Percentiles rank a stretch among this genome's conserved stretches.
phyloP scores from a whole-genome alignment of 1,139 yeast species.

The Debaryomycetaceae sp. region DNA sequence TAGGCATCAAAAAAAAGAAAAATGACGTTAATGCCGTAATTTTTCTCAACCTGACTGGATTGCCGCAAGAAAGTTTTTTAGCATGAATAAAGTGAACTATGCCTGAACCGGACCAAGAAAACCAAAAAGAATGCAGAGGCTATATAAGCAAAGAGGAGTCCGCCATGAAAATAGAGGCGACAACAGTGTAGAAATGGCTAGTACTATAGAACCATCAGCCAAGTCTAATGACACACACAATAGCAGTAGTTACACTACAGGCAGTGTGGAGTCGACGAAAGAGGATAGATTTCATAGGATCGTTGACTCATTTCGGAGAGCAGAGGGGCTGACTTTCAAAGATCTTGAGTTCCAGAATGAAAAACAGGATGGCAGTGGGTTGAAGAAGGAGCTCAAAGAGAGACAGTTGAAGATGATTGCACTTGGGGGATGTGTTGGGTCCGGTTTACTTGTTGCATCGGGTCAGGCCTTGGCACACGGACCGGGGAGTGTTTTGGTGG shows the following conservation, averaged over 20 bases:
- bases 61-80: conserved; percentile 1
- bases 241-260: neutral
- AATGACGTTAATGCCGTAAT: neutral
- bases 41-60: neutral
- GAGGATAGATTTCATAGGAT: conserved; percentile 23
- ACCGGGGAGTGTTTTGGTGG: conserved; percentile 38
- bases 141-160: neutral
- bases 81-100: neutral
- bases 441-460: conserved; percentile 34
- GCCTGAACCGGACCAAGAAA: conserved; percentile 1
- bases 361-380: conserved; percentile 13
- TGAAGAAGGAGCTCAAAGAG: conserved; percentile 29
- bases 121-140: neutral
- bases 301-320: conserved; percentile 34
- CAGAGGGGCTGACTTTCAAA: conserved; percentile 11
- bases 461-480: conserved; percentile 37
- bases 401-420: conserved; percentile 38
- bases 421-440: conserved; percentile 39
- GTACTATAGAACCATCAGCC: neutral
- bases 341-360: conserved; percentile 7
- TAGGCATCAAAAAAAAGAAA: neutral
- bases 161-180: neutral
- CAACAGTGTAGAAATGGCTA: neutral
- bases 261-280: neutral
- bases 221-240: neutral